Evolutionary conservation across 2,329 filamentous ascomycete genomes (phyloP).

Genomic region (Chrysoporthe cubensis): DNA sequence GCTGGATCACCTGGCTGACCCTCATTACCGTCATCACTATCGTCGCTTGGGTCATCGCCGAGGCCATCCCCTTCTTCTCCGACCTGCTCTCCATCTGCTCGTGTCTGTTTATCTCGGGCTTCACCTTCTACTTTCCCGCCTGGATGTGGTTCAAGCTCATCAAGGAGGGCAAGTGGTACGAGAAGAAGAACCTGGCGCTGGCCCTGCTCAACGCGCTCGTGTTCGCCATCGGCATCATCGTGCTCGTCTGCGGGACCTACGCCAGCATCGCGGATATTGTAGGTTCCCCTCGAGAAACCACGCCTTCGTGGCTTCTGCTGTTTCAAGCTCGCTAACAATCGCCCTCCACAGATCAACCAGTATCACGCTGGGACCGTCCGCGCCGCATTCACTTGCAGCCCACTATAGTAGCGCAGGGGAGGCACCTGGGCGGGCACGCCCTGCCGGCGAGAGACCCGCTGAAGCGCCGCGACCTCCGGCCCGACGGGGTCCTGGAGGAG

Average conservation of each 20-base stretch:
- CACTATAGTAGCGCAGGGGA: slow-evolving; percentile 6
- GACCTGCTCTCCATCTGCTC: slow-evolving; percentile 63
- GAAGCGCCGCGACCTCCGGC: background rate
- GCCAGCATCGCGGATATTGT: slow-evolving; percentile 37
- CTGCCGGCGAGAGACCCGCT: background rate
- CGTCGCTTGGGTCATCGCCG: slow-evolving; percentile 71
- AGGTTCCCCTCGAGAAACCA: slow-evolving; percentile 20
- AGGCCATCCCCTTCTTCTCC: slow-evolving; percentile 74
- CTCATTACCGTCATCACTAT: slow-evolving; percentile 64
- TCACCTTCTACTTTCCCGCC: slow-evolving; percentile 42
- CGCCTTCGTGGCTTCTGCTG: background rate
- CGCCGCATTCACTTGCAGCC: slow-evolving; percentile 28
- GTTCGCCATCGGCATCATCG: slow-evolving; percentile 34
- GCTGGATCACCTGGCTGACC: slow-evolving; percentile 56
- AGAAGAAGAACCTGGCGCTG: slow-evolving; percentile 32
- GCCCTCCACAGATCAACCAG: slow-evolving; percentile 21
- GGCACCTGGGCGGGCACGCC: background rate
- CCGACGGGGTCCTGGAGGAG: background rate
- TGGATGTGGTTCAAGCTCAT: slow-evolving; percentile 41
- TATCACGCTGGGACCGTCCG: slow-evolving; percentile 26
- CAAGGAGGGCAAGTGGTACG: slow-evolving; percentile 37
- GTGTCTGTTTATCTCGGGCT: slow-evolving; percentile 55
- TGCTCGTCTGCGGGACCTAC: slow-evolving; percentile 37
- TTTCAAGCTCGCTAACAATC: slow-evolving; percentile 12
- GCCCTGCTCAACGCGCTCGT: slow-evolving; percentile 30